A percentile compares a stretch with the other conserved stretches of the same genome.
Evolutionary conservation across 2,329 filamentous ascomycete species (phyloP).

Genomic region (Colletotrichum sp.): DNA sequence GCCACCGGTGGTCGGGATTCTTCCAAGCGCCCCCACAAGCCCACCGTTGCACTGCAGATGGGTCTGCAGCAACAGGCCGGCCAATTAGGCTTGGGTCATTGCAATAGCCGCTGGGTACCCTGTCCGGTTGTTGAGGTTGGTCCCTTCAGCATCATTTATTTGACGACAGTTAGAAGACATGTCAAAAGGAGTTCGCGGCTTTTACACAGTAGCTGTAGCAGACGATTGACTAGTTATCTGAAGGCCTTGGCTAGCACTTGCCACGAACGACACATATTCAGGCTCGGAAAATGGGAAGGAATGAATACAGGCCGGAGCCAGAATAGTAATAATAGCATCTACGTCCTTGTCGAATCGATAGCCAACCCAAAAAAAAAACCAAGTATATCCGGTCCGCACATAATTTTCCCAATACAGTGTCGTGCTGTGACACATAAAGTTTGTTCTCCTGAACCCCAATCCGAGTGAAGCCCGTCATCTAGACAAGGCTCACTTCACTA

Average conservation of each 20-base stretch:
- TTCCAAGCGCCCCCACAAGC: background rate
- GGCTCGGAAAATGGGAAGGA: background rate
- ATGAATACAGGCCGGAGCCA: slow-evolving; percentile 1
- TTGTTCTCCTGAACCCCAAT: background rate
- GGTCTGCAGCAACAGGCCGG: background rate
- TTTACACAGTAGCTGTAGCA: background rate
- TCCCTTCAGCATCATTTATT: background rate
- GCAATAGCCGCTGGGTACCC: background rate
- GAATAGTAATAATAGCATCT: slow-evolving; percentile 17
- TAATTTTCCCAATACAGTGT: background rate
- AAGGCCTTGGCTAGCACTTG: background rate
- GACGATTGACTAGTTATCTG: background rate
- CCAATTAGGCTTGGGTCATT: background rate
- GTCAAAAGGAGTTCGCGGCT: background rate
- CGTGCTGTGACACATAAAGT: background rate
- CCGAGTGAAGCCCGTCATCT: slow-evolving; percentile 11
- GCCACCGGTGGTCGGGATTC: background rate
- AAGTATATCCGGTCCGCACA: background rate
- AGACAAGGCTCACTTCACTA: slow-evolving; percentile 21
- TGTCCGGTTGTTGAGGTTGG: background rate
- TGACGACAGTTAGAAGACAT: background rate
- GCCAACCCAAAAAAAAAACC: slow-evolving; percentile 9
- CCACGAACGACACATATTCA: background rate
- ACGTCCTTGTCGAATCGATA: slow-evolving; percentile 6
- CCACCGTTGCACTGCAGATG: background rate